Base-by-base conservation (phyloP, 768 basidiomycete species). In the Podaxis mareebaensis region DNA sequence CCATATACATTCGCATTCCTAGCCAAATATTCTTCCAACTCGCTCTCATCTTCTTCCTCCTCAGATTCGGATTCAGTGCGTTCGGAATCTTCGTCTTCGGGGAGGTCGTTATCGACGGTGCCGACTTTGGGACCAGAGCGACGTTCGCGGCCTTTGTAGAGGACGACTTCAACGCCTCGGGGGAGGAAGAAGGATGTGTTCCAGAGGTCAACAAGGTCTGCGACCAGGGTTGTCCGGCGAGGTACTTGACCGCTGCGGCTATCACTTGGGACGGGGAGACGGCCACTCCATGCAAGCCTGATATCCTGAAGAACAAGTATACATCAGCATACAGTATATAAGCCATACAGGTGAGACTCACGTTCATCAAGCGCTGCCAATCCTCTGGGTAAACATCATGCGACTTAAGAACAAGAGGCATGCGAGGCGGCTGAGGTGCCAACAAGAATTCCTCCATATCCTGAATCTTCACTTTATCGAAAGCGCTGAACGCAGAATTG, bases 301-400 rank as follows among this genome's bases (percentile, higher is more conserved):
- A 95, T 71, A 71, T 94, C 92, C 90, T 93, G 63, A 56, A 30
- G 12, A 46, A 62, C 55, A 48, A 36, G 44, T 51, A n/a, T 36
- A 63, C 33, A 57, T 48, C 12, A 8, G 10, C 44, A 17, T 4
- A 54, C 33, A 39, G 55, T 58, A 28, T 42, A 13, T 4, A 12
- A 55, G 33, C 33, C 10, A 49, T 33, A 33, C 42, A 79, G 38
- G 20, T 11, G 24, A 8, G 3, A 51, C 83, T 12, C 69, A 91
- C 92, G 77, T 86, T 85, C 81, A 90, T 89, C 68, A 91, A 84
- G 57, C 92, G 80, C 65, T 82, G 85, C 92, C 92, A 95, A 69
- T 95, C 92, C 60, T 89, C 86, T 64, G 83, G 81, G 65, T 85
- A 85, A 10, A 93, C 86, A 68, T 95, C 92, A 69, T 93, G 92